These are phyloP conservation scores for Polyporus arcularius DNA, from an alignment of 768 basidiomycete genomes.

Conservation along the genomic window DNA sequence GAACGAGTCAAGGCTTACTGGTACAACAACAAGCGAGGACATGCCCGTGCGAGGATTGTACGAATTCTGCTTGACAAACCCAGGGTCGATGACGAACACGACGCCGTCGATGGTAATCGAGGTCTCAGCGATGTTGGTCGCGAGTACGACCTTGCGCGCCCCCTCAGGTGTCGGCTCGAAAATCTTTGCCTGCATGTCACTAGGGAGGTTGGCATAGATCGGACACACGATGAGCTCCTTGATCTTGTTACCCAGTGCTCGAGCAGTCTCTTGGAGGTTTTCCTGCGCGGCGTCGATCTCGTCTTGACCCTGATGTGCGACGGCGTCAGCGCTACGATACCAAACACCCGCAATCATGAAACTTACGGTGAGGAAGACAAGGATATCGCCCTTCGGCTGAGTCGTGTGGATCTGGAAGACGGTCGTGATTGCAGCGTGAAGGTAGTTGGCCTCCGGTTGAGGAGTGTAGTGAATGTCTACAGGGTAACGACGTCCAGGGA, in stretches of 20 bases:
- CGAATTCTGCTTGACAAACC: conserved; percentile 98
- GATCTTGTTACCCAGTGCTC: conserved; percentile 94
- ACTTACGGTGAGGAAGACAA: conserved; percentile 93
- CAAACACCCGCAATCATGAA: not conserved
- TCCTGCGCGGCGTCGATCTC: conserved; percentile 98
- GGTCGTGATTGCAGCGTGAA: conserved; percentile 97
- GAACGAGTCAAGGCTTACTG: conserved; percentile 52
- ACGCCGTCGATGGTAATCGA: conserved; percentile 99
- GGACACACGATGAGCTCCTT: conserved; percentile 93
- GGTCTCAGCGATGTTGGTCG: conserved; percentile 99
- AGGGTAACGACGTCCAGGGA: conserved; percentile 95
- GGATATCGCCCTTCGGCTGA: conserved; percentile 95
- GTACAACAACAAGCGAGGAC: conserved; percentile 95
- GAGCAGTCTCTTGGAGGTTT: conserved; percentile 92
- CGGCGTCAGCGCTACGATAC: conserved; percentile 7
- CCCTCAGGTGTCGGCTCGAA: conserved; percentile 98
- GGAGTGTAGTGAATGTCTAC: conserved; percentile 99
- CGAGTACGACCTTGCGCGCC: conserved; percentile 95
- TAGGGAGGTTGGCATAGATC: conserved; percentile 98
- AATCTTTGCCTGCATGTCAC: conserved; percentile 99
- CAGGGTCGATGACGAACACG: conserved; percentile 98
- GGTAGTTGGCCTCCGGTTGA: conserved; percentile 98
- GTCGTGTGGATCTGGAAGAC: conserved; percentile 99
- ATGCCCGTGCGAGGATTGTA: conserved; percentile 99
- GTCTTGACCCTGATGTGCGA: conserved; percentile 81